Base-by-base conservation (phyloP, 768 basidiomycete genomes). In the Suillus ampliporus region DNA sequence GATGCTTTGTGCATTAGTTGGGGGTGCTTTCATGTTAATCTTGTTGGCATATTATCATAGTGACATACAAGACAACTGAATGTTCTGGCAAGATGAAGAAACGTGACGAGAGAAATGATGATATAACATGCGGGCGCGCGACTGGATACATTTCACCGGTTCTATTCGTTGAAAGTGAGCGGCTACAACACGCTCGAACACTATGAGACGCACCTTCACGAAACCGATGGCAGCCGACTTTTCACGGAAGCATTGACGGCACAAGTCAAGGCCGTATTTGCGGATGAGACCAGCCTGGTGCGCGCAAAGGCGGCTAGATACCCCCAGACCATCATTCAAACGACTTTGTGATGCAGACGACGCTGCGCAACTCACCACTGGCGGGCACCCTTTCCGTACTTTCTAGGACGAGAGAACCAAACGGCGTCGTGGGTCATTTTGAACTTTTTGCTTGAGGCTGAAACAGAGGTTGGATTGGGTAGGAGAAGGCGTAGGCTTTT, bases 181-280 rank as follows among this genome's bases (percentile, higher is more conserved):
- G 51, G 37, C 31, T 51, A n/a, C 13, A 35, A 23, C 50, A 14
- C 15, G n/a, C 6, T 38, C 28, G 2, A 19, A 31, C 3, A 15
- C n/a, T n/a, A 21, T 34, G 52, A 3, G 60, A 67, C 83, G 68
- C 68, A 96, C 95, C 92, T 97, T 97, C 76, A 85, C 82, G 84
- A 97, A 97, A 64, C 95, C 95, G 71, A 97, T 97, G 64, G 91
- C 90, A 69, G 89, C 86, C 58, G 94, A 85, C 83, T 95, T 95
- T 84, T 97, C 95, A 71, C 95, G 92, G 91, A 97, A 97, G 82
- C 95, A 97, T 80, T 97, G 95, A 80, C 95, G 92, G 82, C 95
- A 97, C 71, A 97, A 90, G 82, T 97, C 94, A 69, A 97, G 88
- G 62, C 95, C 95, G 80, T 97, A 95, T 81, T 96, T 94, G 81